These are phyloP conservation scores for Sclerotinia spermophila DNA, from an alignment of 2,329 filamentous ascomycete species.

Conservation along the genomic window DNA sequence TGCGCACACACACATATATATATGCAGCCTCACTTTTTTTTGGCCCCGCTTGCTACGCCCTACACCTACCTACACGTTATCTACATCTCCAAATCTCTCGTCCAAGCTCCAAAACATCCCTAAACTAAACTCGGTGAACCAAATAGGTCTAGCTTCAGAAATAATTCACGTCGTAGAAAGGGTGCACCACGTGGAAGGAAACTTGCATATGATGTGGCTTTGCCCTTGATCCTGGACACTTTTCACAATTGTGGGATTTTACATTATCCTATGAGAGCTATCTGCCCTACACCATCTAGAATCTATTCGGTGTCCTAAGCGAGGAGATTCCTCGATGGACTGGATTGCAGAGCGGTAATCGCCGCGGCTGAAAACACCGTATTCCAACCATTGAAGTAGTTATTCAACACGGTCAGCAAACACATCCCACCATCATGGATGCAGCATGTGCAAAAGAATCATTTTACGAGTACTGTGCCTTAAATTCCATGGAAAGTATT, in stretches of 20 bases:
- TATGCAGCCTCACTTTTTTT: not conserved
- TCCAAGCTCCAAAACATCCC: too few relatives aligned
- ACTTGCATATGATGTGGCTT: not conserved
- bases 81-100: not conserved
- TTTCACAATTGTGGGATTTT: not conserved
- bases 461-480: slow-evolving; percentile 1
- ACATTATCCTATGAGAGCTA: not conserved
- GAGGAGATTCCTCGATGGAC: not conserved
- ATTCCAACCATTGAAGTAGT: not conserved
- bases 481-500: not conserved
- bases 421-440: not conserved
- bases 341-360: not conserved
- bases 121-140: not conserved
- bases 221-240: not conserved
- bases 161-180: not conserved
- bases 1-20: too few relatives aligned
- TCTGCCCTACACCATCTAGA: not conserved
- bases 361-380: not conserved
- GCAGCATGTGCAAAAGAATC: not conserved
- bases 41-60: not conserved
- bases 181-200: not conserved
- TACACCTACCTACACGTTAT: not conserved
- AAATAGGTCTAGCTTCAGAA: not conserved
- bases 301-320: not conserved
- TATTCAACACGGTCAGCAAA: not conserved